Evolutionary conservation across 176 grass and related monocot genomes (phyloP), one percentile per base, ranked within the genome.

Genomic region (Musa troglodytarum): DNA sequence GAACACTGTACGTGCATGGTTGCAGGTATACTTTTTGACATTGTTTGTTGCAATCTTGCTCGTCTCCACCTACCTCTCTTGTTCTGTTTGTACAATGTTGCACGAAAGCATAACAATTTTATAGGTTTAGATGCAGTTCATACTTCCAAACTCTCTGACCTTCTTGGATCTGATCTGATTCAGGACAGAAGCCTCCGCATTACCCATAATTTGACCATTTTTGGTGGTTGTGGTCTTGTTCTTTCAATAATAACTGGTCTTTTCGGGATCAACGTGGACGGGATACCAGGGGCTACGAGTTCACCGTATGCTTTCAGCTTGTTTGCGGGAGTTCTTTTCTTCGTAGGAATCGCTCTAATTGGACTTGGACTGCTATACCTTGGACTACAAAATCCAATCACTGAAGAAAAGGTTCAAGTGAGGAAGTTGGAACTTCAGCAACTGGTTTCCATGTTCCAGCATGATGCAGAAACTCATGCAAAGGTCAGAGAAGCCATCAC

Each of bases 1-100:
- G 83, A 99, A 86, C 70, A 94, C 95, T 71, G 95, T 99, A 26
- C 91, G 95, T 69, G 95, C 90, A 65, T 99, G 95, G 91, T 82
- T 99, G 78, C 95, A 99, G 85, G 95, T 88, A 86, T 14, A 29
- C 54, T 65, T n/a, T 61, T 26, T 58, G 26, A 58, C 22, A 59
- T 19, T 76, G 57, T 55, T 56, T 13, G 25, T 5, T 19, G 12
- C 20, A 9, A 54, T 13, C 71, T 26, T 55, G 8, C 50, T 3
- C n/a, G 2, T 57, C 7, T 15, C 68, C 21, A 6, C 34, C 34
- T 4, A 43, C 4, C 34, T 43, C 34, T 43, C 34, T 43, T 43
- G 34, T 43, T 43, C 4, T 8, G 34, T 9, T 34, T 26, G 1
- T 54, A 26, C 11, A 1, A 54, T 54, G 50, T 55, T 26, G 72